Conservation (phyloP, 2,329 filamentous ascomycete genomes). For the Aureobasidium sp. region DNA sequence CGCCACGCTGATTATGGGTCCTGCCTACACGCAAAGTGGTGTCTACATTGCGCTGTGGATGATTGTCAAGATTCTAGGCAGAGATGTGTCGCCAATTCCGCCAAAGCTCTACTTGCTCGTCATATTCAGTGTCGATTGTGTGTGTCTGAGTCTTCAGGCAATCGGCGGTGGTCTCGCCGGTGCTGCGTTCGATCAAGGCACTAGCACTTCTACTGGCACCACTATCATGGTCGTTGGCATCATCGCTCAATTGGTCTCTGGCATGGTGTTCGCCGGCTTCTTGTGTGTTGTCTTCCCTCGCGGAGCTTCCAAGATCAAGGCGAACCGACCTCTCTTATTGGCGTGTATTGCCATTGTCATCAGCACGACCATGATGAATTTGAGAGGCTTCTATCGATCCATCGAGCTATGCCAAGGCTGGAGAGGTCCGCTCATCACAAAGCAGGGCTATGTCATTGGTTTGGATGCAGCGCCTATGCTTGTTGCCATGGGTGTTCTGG, state of each 20-base stretch:
- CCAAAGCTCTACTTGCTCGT: background rate
- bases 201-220: slow-evolving; percentile 4
- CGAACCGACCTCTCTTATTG: background rate
- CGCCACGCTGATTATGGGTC: slow-evolving; percentile 10
- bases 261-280: background rate
- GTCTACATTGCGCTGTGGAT: slow-evolving; percentile 12
- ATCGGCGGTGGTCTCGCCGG: slow-evolving; percentile 9
- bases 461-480: slow-evolving; percentile 8
- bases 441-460: slow-evolving; percentile 9
- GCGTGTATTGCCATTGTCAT: slow-evolving; percentile 2
- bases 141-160: slow-evolving; percentile 8
- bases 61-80: background rate
- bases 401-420: slow-evolving; percentile 11
- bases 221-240: slow-evolving; percentile 10
- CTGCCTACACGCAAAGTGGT: slow-evolving; percentile 9
- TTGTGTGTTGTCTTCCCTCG: slow-evolving; percentile 2
- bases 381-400: slow-evolving; percentile 11
- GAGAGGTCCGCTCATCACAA: background rate
- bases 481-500: slow-evolving; percentile 1
- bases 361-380: slow-evolving; percentile 12
- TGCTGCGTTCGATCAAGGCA: slow-evolving; percentile 7
- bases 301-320: background rate
- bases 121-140: slow-evolving; percentile 4
- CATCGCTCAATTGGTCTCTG: slow-evolving; percentile 10
- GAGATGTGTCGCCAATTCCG: background rate